Evolutionary conservation across 2,329 filamentous ascomycete genomes (phyloP).

Genomic region (Aplosporella prunicola): DNA sequence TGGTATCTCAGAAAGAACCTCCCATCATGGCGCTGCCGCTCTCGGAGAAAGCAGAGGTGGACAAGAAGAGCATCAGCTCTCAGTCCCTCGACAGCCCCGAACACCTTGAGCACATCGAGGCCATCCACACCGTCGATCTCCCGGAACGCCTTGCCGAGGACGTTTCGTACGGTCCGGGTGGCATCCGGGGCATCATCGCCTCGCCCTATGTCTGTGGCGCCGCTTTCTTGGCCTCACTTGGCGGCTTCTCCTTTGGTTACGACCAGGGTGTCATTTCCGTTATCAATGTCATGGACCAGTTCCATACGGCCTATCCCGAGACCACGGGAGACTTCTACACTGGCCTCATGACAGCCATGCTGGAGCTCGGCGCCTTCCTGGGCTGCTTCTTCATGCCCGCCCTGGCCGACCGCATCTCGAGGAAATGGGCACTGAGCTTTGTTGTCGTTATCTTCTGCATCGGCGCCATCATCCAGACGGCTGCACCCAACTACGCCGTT

Average conservation of each 20-base stretch:
- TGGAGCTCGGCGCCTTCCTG: constrained; percentile 33
- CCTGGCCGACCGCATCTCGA: constrained; percentile 33
- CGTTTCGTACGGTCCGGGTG: constrained; percentile 21
- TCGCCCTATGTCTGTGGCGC: constrained; percentile 36
- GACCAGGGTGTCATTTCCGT: constrained; percentile 26
- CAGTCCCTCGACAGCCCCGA: neutral
- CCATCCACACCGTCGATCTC: constrained; percentile 4
- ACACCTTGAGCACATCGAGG: neutral
- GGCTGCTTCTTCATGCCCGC: constrained; percentile 27
- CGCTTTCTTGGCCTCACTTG: constrained; percentile 35
- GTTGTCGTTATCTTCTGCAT: constrained; percentile 38
- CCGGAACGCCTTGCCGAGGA: constrained; percentile 7
- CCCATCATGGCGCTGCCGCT: too few relatives aligned
- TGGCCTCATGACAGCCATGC: constrained; percentile 36
- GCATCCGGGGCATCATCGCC: constrained; percentile 23
- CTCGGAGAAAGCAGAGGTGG: too few relatives aligned
- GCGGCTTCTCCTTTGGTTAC: constrained; percentile 31
- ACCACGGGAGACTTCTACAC: constrained; percentile 26
- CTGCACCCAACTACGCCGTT: constrained; percentile 20
- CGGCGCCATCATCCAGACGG: constrained; percentile 34
- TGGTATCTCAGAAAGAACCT: too few relatives aligned
- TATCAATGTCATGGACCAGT: constrained; percentile 39
- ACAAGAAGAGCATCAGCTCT: too few relatives aligned
- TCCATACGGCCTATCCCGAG: constrained; percentile 30
- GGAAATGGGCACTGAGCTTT: constrained; percentile 35